Evolutionary conservation across 139 green algal genomes (phyloP).

Genomic region (Chlamydomonas incerta): DNA sequence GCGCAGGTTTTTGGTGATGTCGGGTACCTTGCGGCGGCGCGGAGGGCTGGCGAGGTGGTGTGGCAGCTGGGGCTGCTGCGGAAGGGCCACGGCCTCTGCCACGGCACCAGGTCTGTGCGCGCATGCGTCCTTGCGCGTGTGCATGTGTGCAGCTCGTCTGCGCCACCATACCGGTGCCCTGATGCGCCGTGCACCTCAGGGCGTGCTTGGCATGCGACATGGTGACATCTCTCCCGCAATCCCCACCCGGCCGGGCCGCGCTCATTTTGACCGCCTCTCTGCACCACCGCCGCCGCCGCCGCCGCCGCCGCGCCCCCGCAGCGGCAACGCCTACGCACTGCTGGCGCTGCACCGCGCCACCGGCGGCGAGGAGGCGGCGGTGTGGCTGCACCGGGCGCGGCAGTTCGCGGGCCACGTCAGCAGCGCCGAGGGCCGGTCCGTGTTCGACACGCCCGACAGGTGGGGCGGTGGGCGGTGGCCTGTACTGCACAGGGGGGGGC

Average conservation of each 20-base stretch:
- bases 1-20: constrained; percentile 47
- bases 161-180: no score
- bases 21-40: constrained; percentile 34
- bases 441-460: constrained; percentile 50
- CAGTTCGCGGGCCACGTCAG: constrained; percentile 47
- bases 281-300: no score
- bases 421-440: constrained; percentile 26
- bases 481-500: no score
- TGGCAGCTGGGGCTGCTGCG: constrained; percentile 60
- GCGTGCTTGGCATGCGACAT: no score
- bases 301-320: no score
- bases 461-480: not conserved
- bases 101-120: constrained; percentile 47
- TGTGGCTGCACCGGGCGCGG: constrained; percentile 41
- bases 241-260: no score
- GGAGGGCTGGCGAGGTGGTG: constrained; percentile 53
- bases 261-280: no score
- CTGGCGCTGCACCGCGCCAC: constrained; percentile 41
- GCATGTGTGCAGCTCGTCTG: no score
- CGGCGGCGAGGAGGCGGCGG: not conserved
- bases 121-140: no score
- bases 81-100: constrained; percentile 65
- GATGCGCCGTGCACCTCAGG: no score
- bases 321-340: constrained; percentile 64
- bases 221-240: no score